Evolutionary conservation across 768 basidiomycete genomes (phyloP).

Genomic region (Leccinum imitatum): DNA sequence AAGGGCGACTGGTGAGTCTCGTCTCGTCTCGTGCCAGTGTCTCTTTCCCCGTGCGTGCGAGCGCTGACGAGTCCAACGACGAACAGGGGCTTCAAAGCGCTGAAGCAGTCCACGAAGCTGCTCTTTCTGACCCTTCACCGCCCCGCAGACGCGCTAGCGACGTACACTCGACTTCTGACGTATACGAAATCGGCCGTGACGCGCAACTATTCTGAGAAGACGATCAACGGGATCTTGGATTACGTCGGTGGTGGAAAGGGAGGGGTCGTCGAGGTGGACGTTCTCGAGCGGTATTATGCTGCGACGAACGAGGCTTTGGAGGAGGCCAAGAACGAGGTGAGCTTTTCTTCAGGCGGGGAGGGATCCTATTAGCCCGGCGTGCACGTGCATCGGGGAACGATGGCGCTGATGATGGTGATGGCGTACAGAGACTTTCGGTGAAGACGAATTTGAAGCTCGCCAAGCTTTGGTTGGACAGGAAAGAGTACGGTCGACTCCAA

Average conservation of each 20-base stretch:
- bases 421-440: conserved; percentile 75
- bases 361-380: not conserved
- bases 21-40: not conserved
- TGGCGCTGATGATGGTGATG: conserved; percentile 1
- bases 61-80: not conserved
- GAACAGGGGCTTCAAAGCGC: conserved; percentile 85
- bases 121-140: conserved; percentile 77
- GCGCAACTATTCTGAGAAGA: conserved; percentile 95
- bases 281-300: conserved; percentile 94
- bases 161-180: conserved; percentile 82
- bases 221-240: conserved; percentile 97
- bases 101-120: conserved; percentile 96
- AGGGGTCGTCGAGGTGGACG: conserved; percentile 74
- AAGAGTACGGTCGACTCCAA: conserved; percentile 82
- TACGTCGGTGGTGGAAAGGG: conserved; percentile 93
- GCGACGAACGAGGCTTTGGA: conserved; percentile 85
- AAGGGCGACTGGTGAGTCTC: conserved; percentile 85
- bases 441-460: conserved; percentile 98
- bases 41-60: not conserved
- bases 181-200: conserved; percentile 97
- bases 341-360: conserved; percentile 12
- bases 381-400: not conserved
- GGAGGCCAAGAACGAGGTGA: conserved; percentile 94
- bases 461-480: conserved; percentile 94
- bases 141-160: conserved; percentile 80